phyloP scores from a whole-genome alignment of 495 filamentous ascomycete genomes.

The Hypoxylon fuscum region DNA sequence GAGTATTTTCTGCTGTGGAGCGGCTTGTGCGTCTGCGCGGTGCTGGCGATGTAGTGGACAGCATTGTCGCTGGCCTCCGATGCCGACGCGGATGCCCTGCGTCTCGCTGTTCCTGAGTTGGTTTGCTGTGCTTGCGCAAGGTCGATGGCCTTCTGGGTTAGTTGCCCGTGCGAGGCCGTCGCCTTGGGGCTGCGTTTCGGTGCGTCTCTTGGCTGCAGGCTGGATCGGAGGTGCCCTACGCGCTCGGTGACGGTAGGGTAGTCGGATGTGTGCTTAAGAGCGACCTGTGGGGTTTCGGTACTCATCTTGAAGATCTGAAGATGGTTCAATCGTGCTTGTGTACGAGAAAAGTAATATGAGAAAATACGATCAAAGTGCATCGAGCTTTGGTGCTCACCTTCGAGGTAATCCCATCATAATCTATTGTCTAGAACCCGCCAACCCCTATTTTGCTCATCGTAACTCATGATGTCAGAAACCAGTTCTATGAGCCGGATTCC shows the following conservation, averaged over 20 bases:
- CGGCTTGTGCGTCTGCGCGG: background rate
- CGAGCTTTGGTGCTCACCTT: too few species aligned
- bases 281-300: background rate
- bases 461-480: background rate
- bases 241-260: background rate
- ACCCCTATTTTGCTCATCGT: background rate
- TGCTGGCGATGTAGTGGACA: background rate
- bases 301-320: too few species aligned
- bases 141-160: background rate
- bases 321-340: too few species aligned
- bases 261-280: background rate
- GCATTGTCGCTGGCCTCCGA: too few species aligned
- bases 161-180: background rate
- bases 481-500: background rate
- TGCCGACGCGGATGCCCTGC: background rate
- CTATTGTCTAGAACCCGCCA: too few species aligned
- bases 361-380: too few species aligned
- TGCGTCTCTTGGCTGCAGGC: slow-evolving; percentile 1
- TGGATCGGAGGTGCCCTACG: slow-evolving; percentile 1
- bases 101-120: background rate
- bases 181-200: background rate
- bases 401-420: background rate
- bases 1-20: background rate
- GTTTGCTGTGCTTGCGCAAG: background rate
- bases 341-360: too few species aligned